Evolutionary conservation across 352 stramenopile genomes (phyloP), one percentile per base, ranked within the genome.

Genomic region (Globisporangium cederbergense): DNA sequence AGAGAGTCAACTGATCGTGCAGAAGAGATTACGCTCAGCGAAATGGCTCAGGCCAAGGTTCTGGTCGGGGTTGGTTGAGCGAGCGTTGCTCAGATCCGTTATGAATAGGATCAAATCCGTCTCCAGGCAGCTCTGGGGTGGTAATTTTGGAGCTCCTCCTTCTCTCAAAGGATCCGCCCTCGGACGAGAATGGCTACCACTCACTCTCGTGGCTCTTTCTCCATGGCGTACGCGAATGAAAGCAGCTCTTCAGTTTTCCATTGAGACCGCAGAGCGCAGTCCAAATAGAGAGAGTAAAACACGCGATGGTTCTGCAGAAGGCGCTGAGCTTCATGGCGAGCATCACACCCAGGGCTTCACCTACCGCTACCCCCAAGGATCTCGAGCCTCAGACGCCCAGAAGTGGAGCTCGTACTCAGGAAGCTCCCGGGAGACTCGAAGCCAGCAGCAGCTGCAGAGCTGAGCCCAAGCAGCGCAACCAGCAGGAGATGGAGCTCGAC

Each of bases 261-360:
- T 53, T 55, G 42, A n/a, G 46, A 45, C 10, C 43, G 9, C 8
- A 22, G 40, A 38, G 13, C 18, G 1, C 45, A 59, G 34, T 25
- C 36, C 25, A 10, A 36, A 14, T 20, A 32, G 13, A 57, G 20
- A 63, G 53, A 51, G 20, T 11, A 42, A 9, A 25, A 22, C 16
- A 18, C 36, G 54, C 25, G n/a, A 81, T 81, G 74, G 74, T 78
- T 51, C 67, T 81, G 57, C 74, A 81, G 62, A 73, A 75, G 61
- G 66, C 71, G 59, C 59, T 72, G 28, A 74, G 64, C 61, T 80
- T 78, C 57, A 71, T 71, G 38, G 68, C 62, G 20, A 66, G 51
- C 14, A 71, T 67, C 54, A 64, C 54, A 25, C 38, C 34, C 55
- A 65, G 51, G 45, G 42, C 60, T 16, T 55, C 30, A 3, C 9